Percentiles rank a stretch among this genome's conserved stretches.
Conservation (phyloP, 768 basidiomycete genomes). For the Obba rivulosa region DNA sequence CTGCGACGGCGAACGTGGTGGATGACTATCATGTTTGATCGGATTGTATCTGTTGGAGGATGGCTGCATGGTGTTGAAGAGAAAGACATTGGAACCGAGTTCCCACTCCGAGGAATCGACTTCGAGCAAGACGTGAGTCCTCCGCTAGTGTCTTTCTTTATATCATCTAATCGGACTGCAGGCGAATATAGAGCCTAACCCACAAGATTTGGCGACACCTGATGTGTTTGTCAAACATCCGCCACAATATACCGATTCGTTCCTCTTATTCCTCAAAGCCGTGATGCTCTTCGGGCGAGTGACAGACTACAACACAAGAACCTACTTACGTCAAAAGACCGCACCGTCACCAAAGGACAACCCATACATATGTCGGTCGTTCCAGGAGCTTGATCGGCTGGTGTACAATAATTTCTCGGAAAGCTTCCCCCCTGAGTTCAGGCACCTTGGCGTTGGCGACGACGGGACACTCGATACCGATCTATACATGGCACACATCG, state of each 20-base stretch:
- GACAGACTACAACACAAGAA: constrained; percentile 79
- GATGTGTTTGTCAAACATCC: constrained; percentile 69
- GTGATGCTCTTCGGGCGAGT: constrained; percentile 83
- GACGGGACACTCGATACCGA: constrained; percentile 70
- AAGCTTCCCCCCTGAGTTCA: constrained; percentile 63
- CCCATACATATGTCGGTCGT: constrained; percentile 62
- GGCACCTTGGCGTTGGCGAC: constrained; percentile 55
- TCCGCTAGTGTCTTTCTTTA: too few species aligned
- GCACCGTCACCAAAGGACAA: constrained; percentile 69
- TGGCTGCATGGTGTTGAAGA: constrained; percentile 87
- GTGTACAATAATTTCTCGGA: constrained; percentile 63
- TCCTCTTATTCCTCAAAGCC: constrained; percentile 74
- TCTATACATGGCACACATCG: constrained; percentile 80
- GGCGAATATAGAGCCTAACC: constrained; percentile 62
- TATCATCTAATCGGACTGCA: constrained; percentile 22
- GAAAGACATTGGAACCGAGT: constrained; percentile 77
- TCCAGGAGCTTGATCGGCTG: constrained; percentile 64
- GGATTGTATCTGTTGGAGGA: constrained; percentile 63
- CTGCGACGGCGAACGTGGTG: constrained; percentile 82
- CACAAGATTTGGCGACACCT: constrained; percentile 61
- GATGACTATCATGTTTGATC: constrained; percentile 86
- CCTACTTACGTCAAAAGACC: constrained; percentile 60
- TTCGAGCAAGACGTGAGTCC: constrained; percentile 66
- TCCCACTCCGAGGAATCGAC: constrained; percentile 70
- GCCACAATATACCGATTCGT: constrained; percentile 76